Percentiles rank a stretch among this genome's conserved stretches.
These are phyloP conservation scores for Pelargonium myrrhifolium DNA, from an alignment of 441 rosid genomes.

Conservation along the genomic window DNA sequence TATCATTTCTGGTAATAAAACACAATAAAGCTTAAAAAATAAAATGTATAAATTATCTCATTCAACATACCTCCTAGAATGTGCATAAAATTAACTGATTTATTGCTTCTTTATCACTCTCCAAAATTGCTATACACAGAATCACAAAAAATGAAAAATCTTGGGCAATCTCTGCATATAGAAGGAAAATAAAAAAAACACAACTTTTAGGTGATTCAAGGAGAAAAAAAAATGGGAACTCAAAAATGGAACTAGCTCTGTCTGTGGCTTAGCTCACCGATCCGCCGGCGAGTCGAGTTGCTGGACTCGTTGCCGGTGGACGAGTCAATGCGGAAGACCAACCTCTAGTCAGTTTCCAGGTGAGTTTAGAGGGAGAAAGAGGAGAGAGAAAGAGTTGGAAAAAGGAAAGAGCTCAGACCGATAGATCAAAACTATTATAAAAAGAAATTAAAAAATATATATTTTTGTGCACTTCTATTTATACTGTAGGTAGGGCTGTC, in stretches of 20 bases:
- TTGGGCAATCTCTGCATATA: not conserved
- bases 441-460: not conserved
- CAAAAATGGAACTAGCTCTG: slow-evolving; percentile 6
- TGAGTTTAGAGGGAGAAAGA: slow-evolving; percentile 12
- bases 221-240: slow-evolving; percentile 4
- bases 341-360: slow-evolving; percentile 31
- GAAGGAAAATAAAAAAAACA: not conserved
- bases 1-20: not conserved
- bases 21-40: not conserved
- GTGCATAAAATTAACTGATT: slow-evolving; percentile 5
- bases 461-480: not conserved
- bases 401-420: not conserved
- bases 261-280: slow-evolving; percentile 38
- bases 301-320: not conserved
- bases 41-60: not conserved
- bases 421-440: not conserved
- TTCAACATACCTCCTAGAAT: slow-evolving; percentile 6
- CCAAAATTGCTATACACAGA: not conserved
- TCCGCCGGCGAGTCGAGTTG: slow-evolving; percentile 25
- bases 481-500: not conserved
- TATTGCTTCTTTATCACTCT: not conserved
- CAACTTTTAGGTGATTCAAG: slow-evolving; percentile 8
- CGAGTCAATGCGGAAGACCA: slow-evolving; percentile 50
- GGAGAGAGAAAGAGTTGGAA: slow-evolving; percentile 7
- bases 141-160: slow-evolving; percentile 1